Evolutionary conservation across 495 filamentous ascomycete genomes (phyloP).

Genomic region (Aspergillus incahuasiensis): DNA sequence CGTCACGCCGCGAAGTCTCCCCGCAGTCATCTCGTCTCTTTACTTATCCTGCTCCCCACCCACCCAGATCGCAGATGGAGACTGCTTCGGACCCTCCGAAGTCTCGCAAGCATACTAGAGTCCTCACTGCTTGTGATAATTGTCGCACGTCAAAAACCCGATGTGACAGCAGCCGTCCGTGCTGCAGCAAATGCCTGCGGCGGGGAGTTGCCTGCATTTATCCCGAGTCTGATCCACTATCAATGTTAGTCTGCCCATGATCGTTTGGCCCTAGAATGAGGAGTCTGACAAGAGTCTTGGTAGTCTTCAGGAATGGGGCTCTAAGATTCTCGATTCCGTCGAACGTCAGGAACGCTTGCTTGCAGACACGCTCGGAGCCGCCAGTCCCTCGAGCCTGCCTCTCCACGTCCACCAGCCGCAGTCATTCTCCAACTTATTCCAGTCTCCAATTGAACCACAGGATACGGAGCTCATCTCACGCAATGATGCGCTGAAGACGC

Average conservation of each 20-base stretch:
- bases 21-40: background rate
- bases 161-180: constrained; percentile 26
- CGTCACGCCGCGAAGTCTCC: background rate
- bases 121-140: constrained; percentile 28
- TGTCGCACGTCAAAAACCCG: constrained; percentile 30
- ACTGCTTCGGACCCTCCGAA: constrained; percentile 10
- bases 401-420: background rate
- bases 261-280: constrained; percentile 1
- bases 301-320: constrained; percentile 26
- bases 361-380: constrained; percentile 14
- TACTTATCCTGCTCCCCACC: background rate
- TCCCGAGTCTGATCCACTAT: constrained; percentile 27
- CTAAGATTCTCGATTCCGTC: constrained; percentile 25
- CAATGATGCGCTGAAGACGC: constrained; percentile 28
- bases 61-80: constrained; percentile 10
- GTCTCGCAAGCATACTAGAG: constrained; percentile 27
- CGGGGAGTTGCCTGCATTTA: constrained; percentile 27
- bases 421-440: constrained; percentile 7
- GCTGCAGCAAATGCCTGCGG: constrained; percentile 28
- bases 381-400: background rate
- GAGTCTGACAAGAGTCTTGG: background rate
- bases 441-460: constrained; percentile 18
- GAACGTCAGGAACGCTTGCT: constrained; percentile 27
- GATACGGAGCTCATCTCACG: constrained; percentile 27
- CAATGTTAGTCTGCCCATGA: constrained; percentile 20